Evolutionary conservation across 2,329 filamentous ascomycete genomes (phyloP).

Genomic region (Hirsutella rhossiliensis): DNA sequence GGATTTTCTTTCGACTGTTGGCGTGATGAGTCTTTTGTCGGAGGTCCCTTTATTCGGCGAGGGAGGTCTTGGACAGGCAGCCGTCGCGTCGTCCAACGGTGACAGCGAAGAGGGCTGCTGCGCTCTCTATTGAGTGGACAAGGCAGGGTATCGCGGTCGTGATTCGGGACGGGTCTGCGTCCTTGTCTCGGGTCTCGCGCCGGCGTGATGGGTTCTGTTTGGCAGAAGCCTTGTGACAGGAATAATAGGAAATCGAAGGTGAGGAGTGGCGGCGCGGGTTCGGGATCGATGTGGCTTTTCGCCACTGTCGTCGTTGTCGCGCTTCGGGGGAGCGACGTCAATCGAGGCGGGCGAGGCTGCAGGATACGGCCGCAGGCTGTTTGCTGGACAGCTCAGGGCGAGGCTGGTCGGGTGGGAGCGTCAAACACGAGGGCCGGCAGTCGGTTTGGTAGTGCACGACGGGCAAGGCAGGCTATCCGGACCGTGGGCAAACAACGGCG

Average conservation of each 20-base stretch:
- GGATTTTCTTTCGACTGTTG: neutral
- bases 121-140: neutral
- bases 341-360: constrained; percentile 1
- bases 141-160: neutral
- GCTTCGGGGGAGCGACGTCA: neutral
- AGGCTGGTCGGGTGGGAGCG: constrained; percentile 1
- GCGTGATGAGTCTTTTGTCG: neutral
- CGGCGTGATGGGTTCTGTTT: neutral
- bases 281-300: constrained; percentile 1
- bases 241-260: neutral
- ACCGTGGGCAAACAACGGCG: neutral
- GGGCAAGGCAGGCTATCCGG: neutral
- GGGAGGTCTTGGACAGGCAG: constrained; percentile 5
- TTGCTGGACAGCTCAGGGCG: neutral
- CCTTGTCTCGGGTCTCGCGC: neutral
- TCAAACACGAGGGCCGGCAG: constrained; percentile 2
- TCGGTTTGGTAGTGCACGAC: neutral
- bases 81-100: constrained; percentile 7
- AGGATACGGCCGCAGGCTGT: neutral
- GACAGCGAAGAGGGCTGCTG: neutral
- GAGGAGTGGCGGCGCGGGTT: neutral
- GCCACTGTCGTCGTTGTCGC: constrained; percentile 1
- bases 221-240: neutral
- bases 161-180: neutral
- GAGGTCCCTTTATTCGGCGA: constrained; percentile 5